Evolutionary conservation across 805 yeast genomes (phyloP), one percentile per base, ranked within the genome.

Genomic region (Ogataea henricii): DNA sequence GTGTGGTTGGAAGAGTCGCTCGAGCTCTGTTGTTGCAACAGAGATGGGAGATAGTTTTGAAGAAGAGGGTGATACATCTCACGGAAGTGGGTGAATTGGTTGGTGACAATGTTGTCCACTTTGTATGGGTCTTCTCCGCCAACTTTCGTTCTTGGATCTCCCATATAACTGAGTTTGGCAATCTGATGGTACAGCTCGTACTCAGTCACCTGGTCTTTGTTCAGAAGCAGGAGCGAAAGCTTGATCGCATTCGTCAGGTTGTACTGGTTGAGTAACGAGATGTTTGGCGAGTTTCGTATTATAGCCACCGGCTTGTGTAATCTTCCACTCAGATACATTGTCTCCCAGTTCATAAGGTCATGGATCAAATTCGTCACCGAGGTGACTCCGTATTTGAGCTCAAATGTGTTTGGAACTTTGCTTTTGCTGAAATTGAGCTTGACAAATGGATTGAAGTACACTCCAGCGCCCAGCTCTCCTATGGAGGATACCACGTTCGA

Each of bases 61-160:
- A 82, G 54, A 7, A 84, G 65, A 2, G 96, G 96, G n/a, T 73
- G 69, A 62, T 94, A 94, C 59, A 94, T 78, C 47, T 69, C 67
- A 49, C 83, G 77, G 69, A 94, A 94, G 52, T 80, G 76, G 16
- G 70, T 67, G 53, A 79, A 77, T 66, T 94, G 97, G 64, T 86
- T 86, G 9, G 68, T 64, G 3, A 94, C 98, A 52, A 94, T 94
- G 63, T 94, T 94, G 41, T 74, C 71, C 34, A 91, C 87, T 66
- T 94, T 94, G 57, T 83, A 76, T 4, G 97, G 97, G 64, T 94
- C 88, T 65, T 94, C 99, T 1, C 97, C 98, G 8, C 89, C 88
- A 23, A 91, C 71, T 36, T 76, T 72, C 78, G 89, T 84, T 56
- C 99, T 79, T 23, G 90, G 85, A 64, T 94, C 99, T 16, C 99